Percentiles rank a stretch among this genome's conserved stretches.
phyloP scores from a whole-genome alignment of 768 basidiomycete species.

The Floccularia luteovirens region DNA sequence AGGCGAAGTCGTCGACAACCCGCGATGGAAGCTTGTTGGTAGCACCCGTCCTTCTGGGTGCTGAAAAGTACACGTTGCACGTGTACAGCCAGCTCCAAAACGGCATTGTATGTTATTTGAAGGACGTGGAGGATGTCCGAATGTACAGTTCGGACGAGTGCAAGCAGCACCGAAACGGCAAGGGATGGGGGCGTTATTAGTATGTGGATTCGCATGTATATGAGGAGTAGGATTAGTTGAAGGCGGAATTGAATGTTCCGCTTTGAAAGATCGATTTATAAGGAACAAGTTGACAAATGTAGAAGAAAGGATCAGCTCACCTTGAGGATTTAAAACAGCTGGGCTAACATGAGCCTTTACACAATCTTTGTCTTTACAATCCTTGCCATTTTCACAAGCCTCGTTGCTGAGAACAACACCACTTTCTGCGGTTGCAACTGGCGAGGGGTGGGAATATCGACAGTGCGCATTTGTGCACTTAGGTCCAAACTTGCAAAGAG shows the following conservation, averaged over 20 bases:
- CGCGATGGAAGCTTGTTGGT: constrained; percentile 75
- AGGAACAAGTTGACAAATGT: constrained; percentile 8
- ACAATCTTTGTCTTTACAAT: constrained; percentile 93
- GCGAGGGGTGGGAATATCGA: constrained; percentile 90
- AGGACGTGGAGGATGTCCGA: constrained; percentile 51
- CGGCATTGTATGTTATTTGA: constrained; percentile 47
- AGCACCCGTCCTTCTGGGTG: constrained; percentile 86
- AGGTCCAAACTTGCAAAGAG: constrained; percentile 87
- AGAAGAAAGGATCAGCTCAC: constrained; percentile 23
- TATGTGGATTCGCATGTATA: constrained; percentile 12
- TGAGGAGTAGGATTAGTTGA: constrained; percentile 19
- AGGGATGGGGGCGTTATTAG: constrained; percentile 25
- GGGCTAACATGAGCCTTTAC: constrained; percentile 88
- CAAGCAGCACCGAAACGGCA: constrained; percentile 71
- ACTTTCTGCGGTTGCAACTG: constrained; percentile 92
- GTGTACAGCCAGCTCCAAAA: constrained; percentile 82
- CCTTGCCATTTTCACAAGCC: constrained; percentile 80
- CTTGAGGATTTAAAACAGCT: constrained; percentile 63
- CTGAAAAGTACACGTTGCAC: constrained; percentile 80
- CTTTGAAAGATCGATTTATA: constrained; percentile 11
- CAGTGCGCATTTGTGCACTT: constrained; percentile 91
- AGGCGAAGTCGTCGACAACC: constrained; percentile 52
- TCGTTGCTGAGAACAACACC: constrained; percentile 94
- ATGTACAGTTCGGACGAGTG: constrained; percentile 64
- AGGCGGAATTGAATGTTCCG: constrained; percentile 30